Evolutionary conservation across 768 basidiomycete species (phyloP).

Genomic region (Mycena venus): DNA sequence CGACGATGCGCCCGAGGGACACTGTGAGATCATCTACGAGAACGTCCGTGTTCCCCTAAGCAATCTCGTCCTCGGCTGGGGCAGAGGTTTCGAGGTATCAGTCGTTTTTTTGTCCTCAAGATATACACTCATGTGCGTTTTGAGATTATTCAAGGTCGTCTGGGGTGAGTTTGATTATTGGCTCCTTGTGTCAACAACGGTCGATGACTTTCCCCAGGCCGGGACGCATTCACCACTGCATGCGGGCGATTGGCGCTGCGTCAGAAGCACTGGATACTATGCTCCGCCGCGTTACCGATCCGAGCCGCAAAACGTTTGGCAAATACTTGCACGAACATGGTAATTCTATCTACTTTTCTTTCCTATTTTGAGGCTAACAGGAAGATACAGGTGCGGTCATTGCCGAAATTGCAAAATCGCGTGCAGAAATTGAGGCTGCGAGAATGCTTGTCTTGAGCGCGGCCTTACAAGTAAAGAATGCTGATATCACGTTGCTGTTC

Average conservation of each 20-base stretch:
- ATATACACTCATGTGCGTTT: neutral
- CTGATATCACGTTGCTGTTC: neutral
- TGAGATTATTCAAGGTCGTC: conserved; percentile 93
- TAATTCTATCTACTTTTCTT: conserved; percentile 42
- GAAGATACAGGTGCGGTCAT: conserved; percentile 79
- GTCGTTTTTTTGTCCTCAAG: neutral
- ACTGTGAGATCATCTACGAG: conserved; percentile 95
- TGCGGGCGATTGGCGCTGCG: conserved; percentile 95
- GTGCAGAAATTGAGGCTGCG: conserved; percentile 93
- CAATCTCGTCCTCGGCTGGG: conserved; percentile 93
- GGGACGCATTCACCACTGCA: conserved; percentile 97
- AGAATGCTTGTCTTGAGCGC: conserved; percentile 93
- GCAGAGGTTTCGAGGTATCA: conserved; percentile 90
- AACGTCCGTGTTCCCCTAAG: conserved; percentile 90
- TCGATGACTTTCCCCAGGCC: conserved; percentile 63
- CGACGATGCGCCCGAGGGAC: conserved; percentile 96
- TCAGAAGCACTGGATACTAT: conserved; percentile 87
- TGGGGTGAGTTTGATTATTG: conserved; percentile 75
- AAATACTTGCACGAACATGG: conserved; percentile 94
- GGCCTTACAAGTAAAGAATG: conserved; percentile 75
- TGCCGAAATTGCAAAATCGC: conserved; percentile 90
- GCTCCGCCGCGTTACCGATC: conserved; percentile 94
- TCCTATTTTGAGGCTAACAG: neutral
- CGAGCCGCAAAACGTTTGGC: conserved; percentile 92
- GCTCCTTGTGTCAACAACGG: neutral